These are phyloP conservation scores for Leucosporidium creatinivorum DNA, from an alignment of 768 basidiomycete genomes.

Conservation along the genomic window DNA sequence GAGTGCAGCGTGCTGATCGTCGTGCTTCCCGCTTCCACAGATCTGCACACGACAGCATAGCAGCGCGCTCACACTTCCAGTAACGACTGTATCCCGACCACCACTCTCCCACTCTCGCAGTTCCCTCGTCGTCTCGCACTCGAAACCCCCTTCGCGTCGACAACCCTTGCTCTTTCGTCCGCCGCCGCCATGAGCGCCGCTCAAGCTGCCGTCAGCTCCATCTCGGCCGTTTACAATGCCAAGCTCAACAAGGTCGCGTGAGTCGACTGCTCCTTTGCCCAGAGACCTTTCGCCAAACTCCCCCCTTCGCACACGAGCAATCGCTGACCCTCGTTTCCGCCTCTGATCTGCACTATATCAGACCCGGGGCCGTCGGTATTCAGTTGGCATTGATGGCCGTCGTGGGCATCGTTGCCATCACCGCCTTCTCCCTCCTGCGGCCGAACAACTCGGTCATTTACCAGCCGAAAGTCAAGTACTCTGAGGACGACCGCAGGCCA, in stretches of 20 bases:
- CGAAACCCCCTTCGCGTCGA: too few relatives aligned
- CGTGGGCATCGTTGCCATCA: slow-evolving; percentile 37
- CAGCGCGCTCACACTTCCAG: too few relatives aligned
- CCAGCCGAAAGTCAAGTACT: slow-evolving; percentile 36
- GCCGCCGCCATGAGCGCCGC: too few relatives aligned
- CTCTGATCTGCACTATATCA: not conserved
- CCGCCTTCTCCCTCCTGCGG: slow-evolving; percentile 69
- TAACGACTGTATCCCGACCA: too few relatives aligned
- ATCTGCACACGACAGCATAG: too few relatives aligned
- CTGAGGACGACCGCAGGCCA: slow-evolving; percentile 44
- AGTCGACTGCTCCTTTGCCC: not conserved
- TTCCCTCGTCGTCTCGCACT: too few relatives aligned
- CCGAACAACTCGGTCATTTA: slow-evolving; percentile 58
- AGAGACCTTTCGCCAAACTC: not conserved
- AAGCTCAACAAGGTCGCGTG: slow-evolving; percentile 17
- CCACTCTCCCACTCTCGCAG: too few relatives aligned
- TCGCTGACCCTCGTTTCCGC: not conserved
- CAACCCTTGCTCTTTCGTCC: too few relatives aligned
- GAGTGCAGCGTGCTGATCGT: too few relatives aligned
- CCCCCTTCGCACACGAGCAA: not conserved
- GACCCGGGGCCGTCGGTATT: slow-evolving; percentile 18
- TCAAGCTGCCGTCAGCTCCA: too few relatives aligned
- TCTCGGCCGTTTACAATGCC: slow-evolving; percentile 8
- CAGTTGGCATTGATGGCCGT: slow-evolving; percentile 31
- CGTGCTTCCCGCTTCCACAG: too few relatives aligned